phyloP scores from a whole-genome alignment of 2,329 filamentous ascomycete genomes.

The Beauveria sp. region DNA sequence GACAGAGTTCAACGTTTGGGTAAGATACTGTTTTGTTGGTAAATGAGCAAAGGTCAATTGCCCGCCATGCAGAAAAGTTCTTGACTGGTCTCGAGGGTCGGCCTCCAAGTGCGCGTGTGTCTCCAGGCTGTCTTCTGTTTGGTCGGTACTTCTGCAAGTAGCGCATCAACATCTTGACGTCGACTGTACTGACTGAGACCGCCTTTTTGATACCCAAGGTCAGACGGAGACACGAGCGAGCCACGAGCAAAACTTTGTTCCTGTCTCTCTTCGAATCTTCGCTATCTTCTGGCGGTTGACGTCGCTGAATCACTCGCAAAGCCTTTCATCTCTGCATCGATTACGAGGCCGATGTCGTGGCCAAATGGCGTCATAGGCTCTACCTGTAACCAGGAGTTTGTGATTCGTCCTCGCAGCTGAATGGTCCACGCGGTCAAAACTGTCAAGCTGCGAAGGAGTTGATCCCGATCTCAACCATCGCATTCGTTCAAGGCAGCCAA shows the following conservation, averaged over 20 bases:
- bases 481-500: not conserved
- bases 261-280: not conserved
- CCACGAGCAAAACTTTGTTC: not conserved
- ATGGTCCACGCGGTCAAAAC: not conserved
- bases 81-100: too few relatives aligned
- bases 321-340: slow-evolving; percentile 17
- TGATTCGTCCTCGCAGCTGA: slow-evolving; percentile 11
- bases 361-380: slow-evolving; percentile 20
- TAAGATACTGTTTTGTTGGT: too few relatives aligned
- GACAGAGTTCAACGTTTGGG: too few relatives aligned
- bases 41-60: too few relatives aligned
- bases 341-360: slow-evolving; percentile 25
- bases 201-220: not conserved
- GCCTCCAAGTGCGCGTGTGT: not conserved
- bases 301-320: slow-evolving; percentile 10
- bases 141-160: not conserved
- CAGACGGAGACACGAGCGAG: not conserved
- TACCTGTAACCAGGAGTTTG: slow-evolving; percentile 26
- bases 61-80: too few relatives aligned
- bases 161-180: not conserved
- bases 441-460: not conserved
- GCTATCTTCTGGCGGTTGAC: not conserved
- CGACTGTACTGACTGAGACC: not conserved
- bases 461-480: not conserved
- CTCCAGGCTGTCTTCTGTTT: not conserved